phyloP scores from a whole-genome alignment of 768 basidiomycete genomes.

The Termitomyces sp. region DNA sequence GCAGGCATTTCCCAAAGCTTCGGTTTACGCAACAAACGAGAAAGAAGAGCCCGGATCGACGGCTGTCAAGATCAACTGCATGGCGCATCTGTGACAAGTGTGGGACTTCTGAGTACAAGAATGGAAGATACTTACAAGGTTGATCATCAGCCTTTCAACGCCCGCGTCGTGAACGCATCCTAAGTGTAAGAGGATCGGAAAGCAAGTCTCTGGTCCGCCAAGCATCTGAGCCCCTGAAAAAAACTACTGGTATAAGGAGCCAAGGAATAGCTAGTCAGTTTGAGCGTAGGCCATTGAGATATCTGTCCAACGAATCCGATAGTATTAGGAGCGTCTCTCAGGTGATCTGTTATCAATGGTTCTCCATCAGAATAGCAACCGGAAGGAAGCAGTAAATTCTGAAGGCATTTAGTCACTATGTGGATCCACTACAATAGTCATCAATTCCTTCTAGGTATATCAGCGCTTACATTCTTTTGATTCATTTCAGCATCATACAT shows the following conservation, averaged over 20 bases:
- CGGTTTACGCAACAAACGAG: neutral
- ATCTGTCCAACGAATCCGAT: neutral
- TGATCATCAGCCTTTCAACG: neutral
- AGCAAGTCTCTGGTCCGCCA: neutral
- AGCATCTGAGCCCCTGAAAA: too few species aligned
- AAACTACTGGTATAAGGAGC: too few species aligned
- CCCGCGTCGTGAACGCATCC: neutral
- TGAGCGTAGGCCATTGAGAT: neutral
- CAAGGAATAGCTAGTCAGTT: neutral
- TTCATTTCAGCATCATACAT: neutral
- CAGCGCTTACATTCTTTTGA: neutral
- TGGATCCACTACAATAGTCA: neutral
- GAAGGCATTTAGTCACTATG: neutral
- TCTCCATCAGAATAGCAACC: neutral
- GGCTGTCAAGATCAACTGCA: neutral
- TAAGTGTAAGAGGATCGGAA: neutral
- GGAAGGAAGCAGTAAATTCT: neutral
- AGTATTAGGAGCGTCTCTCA: neutral
- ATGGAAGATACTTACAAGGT: neutral
- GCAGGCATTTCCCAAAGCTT: neutral
- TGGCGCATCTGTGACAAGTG: neutral
- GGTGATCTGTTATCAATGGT: neutral
- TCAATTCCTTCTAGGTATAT: neutral
- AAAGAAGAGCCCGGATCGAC: neutral
- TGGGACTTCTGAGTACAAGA: neutral